Percentiles rank a stretch among this genome's conserved stretches.
Evolutionary conservation across 805 yeast genomes (phyloP).

Genomic region (Saturnispora zaruensis): DNA sequence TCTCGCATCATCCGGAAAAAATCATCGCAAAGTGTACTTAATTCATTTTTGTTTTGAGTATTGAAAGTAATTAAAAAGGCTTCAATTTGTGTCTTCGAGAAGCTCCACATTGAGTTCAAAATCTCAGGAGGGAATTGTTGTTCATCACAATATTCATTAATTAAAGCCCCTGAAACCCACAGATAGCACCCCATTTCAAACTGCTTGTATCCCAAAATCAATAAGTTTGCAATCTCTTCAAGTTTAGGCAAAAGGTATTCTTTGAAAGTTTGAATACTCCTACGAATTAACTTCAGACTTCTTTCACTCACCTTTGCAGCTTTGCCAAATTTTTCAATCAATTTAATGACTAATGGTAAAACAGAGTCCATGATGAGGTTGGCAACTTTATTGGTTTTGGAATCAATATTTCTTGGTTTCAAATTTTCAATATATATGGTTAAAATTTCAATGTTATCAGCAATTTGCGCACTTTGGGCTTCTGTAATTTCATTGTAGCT

Average conservation of each 20-base stretch:
- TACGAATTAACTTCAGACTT: conserved; percentile 57
- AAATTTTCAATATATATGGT: conserved; percentile 52
- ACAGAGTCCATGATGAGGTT: conserved; percentile 41
- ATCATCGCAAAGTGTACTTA: conserved; percentile 69
- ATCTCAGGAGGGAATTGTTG: conserved; percentile 28
- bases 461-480: conserved; percentile 38
- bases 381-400: conserved; percentile 28
- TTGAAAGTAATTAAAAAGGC: conserved; percentile 40
- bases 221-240: conserved; percentile 53
- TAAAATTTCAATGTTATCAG: conserved; percentile 67
- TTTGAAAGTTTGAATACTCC: conserved; percentile 54
- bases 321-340: conserved; percentile 48
- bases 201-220: conserved; percentile 60
- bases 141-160: conserved; percentile 60
- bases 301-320: conserved; percentile 66
- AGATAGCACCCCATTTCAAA: conserved; percentile 74
- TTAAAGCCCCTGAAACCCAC: conserved; percentile 81
- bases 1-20: conserved; percentile 76
- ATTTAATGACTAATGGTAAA: conserved; percentile 48
- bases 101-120: conserved; percentile 46
- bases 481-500: conserved; percentile 23
- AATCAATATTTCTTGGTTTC: conserved; percentile 36
- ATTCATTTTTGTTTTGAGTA: conserved; percentile 21
- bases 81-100: conserved; percentile 57
- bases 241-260: conserved; percentile 50